These are phyloP conservation scores for Lithocarpus polystachyus DNA, from an alignment of 306 rosid genomes.

Conservation along the genomic window DNA sequence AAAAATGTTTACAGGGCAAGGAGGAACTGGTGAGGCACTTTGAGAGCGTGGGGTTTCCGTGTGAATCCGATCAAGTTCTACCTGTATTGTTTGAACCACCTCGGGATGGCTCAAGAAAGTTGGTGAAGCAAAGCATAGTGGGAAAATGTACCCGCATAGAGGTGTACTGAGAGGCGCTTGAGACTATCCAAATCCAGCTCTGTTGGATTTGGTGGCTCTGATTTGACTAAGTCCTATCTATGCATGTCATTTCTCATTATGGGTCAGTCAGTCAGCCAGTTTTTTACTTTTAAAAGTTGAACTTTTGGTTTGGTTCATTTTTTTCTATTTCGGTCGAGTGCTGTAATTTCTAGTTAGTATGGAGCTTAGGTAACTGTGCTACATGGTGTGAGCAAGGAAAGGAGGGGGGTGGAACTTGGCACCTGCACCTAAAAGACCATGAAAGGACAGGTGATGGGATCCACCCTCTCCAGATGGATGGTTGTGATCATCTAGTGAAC, in stretches of 20 bases:
- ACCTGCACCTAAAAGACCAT: constrained; percentile 21
- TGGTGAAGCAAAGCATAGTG: background rate
- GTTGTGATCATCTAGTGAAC: background rate
- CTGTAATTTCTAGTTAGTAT: background rate
- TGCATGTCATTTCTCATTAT: too few relatives aligned
- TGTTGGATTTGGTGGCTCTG: background rate
- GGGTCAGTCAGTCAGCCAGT: background rate
- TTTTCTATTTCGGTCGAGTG: background rate
- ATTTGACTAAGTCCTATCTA: background rate
- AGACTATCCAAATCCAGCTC: background rate
- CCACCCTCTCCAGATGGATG: constrained; percentile 45
- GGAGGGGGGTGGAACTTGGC: constrained; percentile 58
- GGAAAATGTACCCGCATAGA: constrained; percentile 25
- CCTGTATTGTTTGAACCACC: constrained; percentile 53
- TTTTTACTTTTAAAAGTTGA: background rate
- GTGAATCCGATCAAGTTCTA: constrained; percentile 32
- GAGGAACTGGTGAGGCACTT: constrained; percentile 37
- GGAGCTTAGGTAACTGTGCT: background rate
- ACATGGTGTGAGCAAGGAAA: background rate
- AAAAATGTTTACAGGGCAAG: constrained; percentile 41
- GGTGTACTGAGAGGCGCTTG: too few relatives aligned
- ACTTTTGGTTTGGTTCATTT: background rate
- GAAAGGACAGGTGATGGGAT: constrained; percentile 48
- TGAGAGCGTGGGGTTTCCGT: constrained; percentile 34
- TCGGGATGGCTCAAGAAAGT: constrained; percentile 43